Base-by-base conservation (phyloP, 23 red algal genomes). In the Pyropia yezoensis region DNA sequence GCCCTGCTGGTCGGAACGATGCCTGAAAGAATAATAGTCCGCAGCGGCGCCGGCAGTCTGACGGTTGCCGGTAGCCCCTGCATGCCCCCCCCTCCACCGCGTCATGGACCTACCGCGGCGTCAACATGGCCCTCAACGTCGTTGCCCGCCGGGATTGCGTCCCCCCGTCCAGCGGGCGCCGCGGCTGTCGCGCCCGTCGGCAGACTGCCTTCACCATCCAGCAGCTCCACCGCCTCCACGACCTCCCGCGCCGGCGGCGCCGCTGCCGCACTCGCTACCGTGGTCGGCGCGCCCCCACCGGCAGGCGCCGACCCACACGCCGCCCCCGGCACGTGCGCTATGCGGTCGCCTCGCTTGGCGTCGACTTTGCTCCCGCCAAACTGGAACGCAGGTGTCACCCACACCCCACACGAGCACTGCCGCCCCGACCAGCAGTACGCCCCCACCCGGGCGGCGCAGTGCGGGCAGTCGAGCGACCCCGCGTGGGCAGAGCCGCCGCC, bases 381-480 rank as follows among this genome's bases (percentile, higher is more conserved):
- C 62, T 93, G 88, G 71, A 93, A 93, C 21, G 78, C 73, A 5
- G 88, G 88, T 14, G 78, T 79, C 17, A 84, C 53, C 88, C 88
- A 93, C 21, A 67, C 59, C 26, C 79, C 75, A 79, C 88, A 93
- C 15, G 88, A 93, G 61, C 88, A 93, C 60, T 63, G 73, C 54
- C 45, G 61, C 14, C 88, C 88, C 6, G 70, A 78, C 88, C 88
- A 93, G 64, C 67, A 77, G 55, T 69, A 93, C 45, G 63, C 65
- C 4, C 88, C 88, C 5, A 93, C 53, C 7, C 67, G 54, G 17
- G 62, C 32, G 21, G 50, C 74, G 49, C 88, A 93, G 30, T 73
- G 58, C 14, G 74, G 69, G 33, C 87, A 91, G 18, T 33, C 18
- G 39, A 91, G 25, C 30, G 69, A 70, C 3, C 39, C 39, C 39